Conservation (phyloP, 192 early-diverging fungal species). For the Phlyctochytrium bullatum region DNA sequence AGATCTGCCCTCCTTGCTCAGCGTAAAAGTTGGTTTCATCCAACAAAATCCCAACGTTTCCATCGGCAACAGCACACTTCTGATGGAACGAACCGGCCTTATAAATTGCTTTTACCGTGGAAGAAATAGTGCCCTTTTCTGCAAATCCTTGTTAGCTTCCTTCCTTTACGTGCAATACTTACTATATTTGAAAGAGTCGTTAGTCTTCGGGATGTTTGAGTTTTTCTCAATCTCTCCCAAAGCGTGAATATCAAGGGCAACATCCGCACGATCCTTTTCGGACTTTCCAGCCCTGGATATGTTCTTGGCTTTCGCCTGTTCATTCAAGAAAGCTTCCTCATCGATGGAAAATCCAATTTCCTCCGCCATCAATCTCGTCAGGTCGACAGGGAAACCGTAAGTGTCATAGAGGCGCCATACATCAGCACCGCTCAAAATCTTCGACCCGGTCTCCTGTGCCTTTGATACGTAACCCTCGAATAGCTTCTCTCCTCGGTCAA, state of each 20-base stretch:
- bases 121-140: constrained; percentile 66
- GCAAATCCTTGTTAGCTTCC: background rate
- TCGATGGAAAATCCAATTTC: constrained; percentile 84
- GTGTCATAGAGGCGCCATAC: constrained; percentile 99
- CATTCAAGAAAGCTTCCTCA: constrained; percentile 76
- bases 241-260: constrained; percentile 89
- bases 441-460: constrained; percentile 60
- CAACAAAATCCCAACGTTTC: constrained; percentile 81
- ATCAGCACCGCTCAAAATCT: constrained; percentile 74
- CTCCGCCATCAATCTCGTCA: constrained; percentile 98
- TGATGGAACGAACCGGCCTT: constrained; percentile 49
- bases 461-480: constrained; percentile 75
- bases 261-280: constrained; percentile 51
- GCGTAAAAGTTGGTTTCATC: constrained; percentile 98
- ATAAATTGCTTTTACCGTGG: constrained; percentile 79
- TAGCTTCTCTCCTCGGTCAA: constrained; percentile 95
- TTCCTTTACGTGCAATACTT: constrained; percentile 9
- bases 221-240: constrained; percentile 81
- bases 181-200: constrained; percentile 86
- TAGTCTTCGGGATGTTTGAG: constrained; percentile 69
- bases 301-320: constrained; percentile 76
- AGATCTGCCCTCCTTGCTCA: constrained; percentile 94
- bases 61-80: constrained; percentile 44
- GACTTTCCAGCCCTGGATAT: constrained; percentile 57
- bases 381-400: constrained; percentile 97